Conservation (phyloP, 176 grass and related monocot genomes). For the Olyra latifolia region DNA sequence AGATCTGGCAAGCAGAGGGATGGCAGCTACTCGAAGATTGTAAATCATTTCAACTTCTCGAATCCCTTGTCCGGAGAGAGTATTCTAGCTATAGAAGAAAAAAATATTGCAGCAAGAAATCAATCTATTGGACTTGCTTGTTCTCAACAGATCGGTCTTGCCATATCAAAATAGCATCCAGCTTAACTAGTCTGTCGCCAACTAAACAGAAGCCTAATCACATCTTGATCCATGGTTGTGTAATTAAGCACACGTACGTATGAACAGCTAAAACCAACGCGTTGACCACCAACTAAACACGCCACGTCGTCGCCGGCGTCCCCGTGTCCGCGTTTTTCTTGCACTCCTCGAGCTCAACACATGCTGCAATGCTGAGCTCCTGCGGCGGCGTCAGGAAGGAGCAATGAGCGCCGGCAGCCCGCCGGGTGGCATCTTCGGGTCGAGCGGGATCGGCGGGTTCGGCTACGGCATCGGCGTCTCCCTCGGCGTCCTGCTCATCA, state of each 20-base stretch:
- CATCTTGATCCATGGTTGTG: not conserved
- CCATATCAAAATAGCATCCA: not conserved
- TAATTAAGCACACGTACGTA: not conserved
- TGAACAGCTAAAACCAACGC: not conserved
- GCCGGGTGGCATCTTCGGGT: slow-evolving; percentile 28
- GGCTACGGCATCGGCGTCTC: slow-evolving; percentile 65
- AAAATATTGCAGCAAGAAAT: too few species aligned
- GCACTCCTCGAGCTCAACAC: not conserved
- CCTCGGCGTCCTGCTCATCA: slow-evolving; percentile 64
- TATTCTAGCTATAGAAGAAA: too few species aligned
- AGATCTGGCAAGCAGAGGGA: too few species aligned
- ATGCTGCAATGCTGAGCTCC: not conserved
- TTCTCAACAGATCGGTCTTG: not conserved
- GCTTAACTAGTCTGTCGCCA: not conserved
- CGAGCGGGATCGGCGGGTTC: slow-evolving; percentile 48
- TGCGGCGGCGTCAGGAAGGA: too few species aligned
- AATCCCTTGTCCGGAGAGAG: too few species aligned
- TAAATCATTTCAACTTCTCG: too few species aligned
- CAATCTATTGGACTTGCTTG: not conserved
- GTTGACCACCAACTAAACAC: slow-evolving; percentile 26
- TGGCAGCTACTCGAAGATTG: too few species aligned
- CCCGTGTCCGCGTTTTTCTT: not conserved
- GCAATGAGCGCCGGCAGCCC: slow-evolving; percentile 4
- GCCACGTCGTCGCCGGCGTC: not conserved
- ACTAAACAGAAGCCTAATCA: not conserved